Conservation (phyloP, 495 filamentous ascomycete species). For the Daldinia vernicosa region DNA sequence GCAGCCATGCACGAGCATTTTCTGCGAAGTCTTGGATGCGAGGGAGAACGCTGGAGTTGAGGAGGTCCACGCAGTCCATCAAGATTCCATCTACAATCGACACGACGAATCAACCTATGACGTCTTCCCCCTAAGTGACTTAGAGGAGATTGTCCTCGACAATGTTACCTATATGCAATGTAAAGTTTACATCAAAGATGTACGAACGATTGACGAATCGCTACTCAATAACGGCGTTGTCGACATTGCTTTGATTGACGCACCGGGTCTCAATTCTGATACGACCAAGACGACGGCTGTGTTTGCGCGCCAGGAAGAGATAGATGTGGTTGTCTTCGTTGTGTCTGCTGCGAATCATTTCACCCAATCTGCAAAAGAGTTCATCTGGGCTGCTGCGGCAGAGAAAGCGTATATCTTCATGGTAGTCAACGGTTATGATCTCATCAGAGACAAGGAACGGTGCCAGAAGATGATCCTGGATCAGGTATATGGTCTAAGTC, state of each 20-base stretch:
- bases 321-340: conserved; percentile 98
- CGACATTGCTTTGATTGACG: conserved; percentile 97
- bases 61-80: conserved; percentile 94
- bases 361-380: conserved; percentile 93
- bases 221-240: conserved; percentile 97
- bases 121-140: conserved; percentile 74
- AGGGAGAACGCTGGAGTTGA: conserved; percentile 89
- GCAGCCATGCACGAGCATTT: conserved; percentile 98
- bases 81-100: conserved; percentile 78
- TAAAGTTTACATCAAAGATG: conserved; percentile 96
- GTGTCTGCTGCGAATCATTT: conserved; percentile 98
- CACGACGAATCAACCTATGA: conserved; percentile 95
- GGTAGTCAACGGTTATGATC: conserved; percentile 96
- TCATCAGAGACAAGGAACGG: conserved; percentile 86
- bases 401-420: conserved; percentile 99
- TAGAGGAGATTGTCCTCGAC: conserved; percentile 90
- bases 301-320: conserved; percentile 96
- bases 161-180: conserved; percentile 89
- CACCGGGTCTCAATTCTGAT: conserved; percentile 93
- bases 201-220: conserved; percentile 89
- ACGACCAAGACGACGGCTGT: conserved; percentile 96
- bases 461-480: conserved; percentile 88
- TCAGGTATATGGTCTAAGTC: conserved; percentile 84
- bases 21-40: conserved; percentile 95
- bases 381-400: conserved; percentile 92